These are phyloP conservation scores for Nymphaea colorata DNA, from an alignment of 164 flowering plant species.

Conservation along the genomic window DNA sequence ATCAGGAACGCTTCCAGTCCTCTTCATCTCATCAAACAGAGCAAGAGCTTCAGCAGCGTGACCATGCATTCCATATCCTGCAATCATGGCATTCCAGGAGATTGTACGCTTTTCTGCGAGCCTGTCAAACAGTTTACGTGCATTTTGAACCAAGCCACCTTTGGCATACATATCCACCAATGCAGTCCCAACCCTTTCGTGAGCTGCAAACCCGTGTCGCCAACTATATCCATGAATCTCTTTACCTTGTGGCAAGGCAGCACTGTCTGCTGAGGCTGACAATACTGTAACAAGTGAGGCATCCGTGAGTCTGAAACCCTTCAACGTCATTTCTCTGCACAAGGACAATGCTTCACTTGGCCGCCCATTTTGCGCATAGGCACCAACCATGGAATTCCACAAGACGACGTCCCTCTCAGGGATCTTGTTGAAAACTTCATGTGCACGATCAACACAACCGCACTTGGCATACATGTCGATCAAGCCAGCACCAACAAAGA, in stretches of 20 bases:
- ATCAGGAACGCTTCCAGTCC: constrained; percentile 1
- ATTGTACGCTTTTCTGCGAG: constrained; percentile 6
- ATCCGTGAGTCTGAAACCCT: constrained; percentile 5
- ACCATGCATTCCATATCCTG: constrained; percentile 15
- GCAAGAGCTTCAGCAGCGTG: constrained; percentile 10
- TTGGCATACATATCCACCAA: constrained; percentile 14
- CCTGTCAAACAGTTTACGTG: constrained; percentile 9
- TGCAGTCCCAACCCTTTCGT: constrained; percentile 10
- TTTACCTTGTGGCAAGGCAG: constrained; percentile 7
- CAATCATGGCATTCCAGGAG: constrained; percentile 16
- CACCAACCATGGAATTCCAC: constrained; percentile 12
- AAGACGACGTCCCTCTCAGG: constrained; percentile 6
- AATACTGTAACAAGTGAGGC: constrained; percentile 11
- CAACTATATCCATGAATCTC: constrained; percentile 12
- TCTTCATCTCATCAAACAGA: constrained; percentile 8
- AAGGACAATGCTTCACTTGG: constrained; percentile 7
- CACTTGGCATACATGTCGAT: constrained; percentile 15
- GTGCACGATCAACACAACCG: constrained; percentile 6
- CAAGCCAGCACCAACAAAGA: constrained; percentile 14
- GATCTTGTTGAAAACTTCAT: constrained; percentile 9
- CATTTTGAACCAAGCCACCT: constrained; percentile 5
- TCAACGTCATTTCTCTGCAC: constrained; percentile 4
- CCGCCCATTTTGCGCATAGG: constrained; percentile 11
- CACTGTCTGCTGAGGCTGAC: constrained; percentile 7
- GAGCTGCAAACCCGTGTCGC: constrained; percentile 8